Evolutionary conservation across 2,329 filamentous ascomycete species (phyloP).

Genomic region (Phialophora macrospora): DNA sequence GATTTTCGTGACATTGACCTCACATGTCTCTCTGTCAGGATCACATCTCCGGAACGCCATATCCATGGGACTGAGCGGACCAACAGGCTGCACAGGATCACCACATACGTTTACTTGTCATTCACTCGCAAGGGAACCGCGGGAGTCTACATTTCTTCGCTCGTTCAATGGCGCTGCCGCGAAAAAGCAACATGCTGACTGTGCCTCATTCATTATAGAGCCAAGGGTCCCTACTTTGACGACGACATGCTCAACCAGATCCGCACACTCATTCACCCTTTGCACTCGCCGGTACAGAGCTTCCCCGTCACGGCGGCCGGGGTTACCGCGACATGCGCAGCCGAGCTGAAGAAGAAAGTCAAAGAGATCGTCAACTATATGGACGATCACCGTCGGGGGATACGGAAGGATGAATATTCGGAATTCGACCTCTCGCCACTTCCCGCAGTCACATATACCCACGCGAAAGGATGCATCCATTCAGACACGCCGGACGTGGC

Average conservation of each 20-base stretch:
- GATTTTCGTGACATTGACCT: background rate
- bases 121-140: no score
- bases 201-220: background rate
- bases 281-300: conserved; percentile 22
- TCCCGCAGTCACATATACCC: conserved; percentile 22
- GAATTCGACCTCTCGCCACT: background rate
- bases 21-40: background rate
- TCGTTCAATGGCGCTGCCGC: background rate
- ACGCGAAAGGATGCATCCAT: conserved; percentile 25
- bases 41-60: background rate
- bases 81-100: no score
- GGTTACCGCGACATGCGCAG: background rate
- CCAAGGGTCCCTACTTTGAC: conserved; percentile 1
- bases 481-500: conserved; percentile 21
- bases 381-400: background rate
- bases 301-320: conserved; percentile 9
- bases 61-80: no score
- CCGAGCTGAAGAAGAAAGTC: conserved; percentile 14
- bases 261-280: conserved; percentile 19
- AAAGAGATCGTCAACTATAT: conserved; percentile 6
- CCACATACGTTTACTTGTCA: no score
- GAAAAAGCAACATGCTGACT: background rate
- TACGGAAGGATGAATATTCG: background rate
- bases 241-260: conserved; percentile 22
- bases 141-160: background rate